Evolutionary conservation across 2,329 filamentous ascomycete genomes (phyloP).

Genomic region (Didymella segeticola): DNA sequence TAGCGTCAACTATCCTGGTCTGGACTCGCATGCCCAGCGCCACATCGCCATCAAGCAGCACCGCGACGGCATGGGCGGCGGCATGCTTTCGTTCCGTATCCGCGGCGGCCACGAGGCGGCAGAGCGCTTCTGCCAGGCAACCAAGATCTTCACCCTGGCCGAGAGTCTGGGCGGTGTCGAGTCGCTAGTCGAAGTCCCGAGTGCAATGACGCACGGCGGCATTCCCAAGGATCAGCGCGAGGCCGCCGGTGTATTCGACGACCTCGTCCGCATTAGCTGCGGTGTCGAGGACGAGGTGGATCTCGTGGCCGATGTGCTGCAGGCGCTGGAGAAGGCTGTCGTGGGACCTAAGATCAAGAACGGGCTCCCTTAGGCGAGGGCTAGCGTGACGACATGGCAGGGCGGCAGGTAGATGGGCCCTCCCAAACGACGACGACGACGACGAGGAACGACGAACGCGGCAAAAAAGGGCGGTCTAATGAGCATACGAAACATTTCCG

Average conservation of each 20-base stretch:
- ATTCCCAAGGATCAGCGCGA: constrained; percentile 91
- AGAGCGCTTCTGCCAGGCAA: constrained; percentile 88
- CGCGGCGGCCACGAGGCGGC: constrained; percentile 84
- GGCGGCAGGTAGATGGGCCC: too few species aligned
- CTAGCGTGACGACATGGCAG: background rate
- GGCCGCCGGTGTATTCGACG: constrained; percentile 91
- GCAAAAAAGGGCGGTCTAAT: constrained; percentile 22
- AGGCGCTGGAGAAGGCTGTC: constrained; percentile 81
- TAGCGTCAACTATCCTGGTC: constrained; percentile 92
- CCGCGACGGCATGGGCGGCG: constrained; percentile 90
- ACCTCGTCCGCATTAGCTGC: constrained; percentile 90
- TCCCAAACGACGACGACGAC: background rate
- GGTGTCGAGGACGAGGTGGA: constrained; percentile 92
- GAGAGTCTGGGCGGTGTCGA: constrained; percentile 94
- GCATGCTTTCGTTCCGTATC: constrained; percentile 97
- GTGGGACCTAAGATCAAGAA: constrained; percentile 54
- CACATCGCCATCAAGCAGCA: constrained; percentile 88
- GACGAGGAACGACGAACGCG: background rate
- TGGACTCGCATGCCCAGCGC: constrained; percentile 85
- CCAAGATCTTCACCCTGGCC: constrained; percentile 89
- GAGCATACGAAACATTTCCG: constrained; percentile 11
- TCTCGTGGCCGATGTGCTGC: constrained; percentile 79
- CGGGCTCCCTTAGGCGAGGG: constrained; percentile 5
- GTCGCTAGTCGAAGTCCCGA: constrained; percentile 88
- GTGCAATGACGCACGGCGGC: constrained; percentile 95